These are phyloP conservation scores for Elasticomyces elasticus DNA, from an alignment of 495 filamentous ascomycete species.

Conservation along the genomic window DNA sequence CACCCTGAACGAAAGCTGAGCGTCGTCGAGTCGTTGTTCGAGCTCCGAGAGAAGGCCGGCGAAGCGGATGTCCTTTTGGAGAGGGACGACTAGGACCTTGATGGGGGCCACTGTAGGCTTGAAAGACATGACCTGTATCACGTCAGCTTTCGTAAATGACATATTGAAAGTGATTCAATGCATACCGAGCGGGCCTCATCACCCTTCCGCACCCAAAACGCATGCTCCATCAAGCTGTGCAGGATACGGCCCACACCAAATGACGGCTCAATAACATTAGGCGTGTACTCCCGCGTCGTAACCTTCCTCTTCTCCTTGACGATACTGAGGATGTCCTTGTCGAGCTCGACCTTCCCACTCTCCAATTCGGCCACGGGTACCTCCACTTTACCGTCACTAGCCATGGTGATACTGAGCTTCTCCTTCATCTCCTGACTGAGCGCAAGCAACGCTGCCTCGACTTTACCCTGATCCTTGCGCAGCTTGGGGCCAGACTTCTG, in stretches of 20 bases:
- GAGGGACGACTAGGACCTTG: slow-evolving; percentile 59
- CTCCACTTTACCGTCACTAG: slow-evolving; percentile 54
- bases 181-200: slow-evolving; percentile 55
- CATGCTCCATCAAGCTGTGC: slow-evolving; percentile 69
- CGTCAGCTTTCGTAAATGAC: neutral
- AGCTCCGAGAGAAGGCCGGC: slow-evolving; percentile 44
- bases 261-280: slow-evolving; percentile 77
- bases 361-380: slow-evolving; percentile 55
- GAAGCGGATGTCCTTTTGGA: slow-evolving; percentile 51
- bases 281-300: slow-evolving; percentile 65
- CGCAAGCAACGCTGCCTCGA: slow-evolving; percentile 58
- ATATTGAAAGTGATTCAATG: neutral
- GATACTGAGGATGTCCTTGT: slow-evolving; percentile 59
- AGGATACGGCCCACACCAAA: slow-evolving; percentile 77
- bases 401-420: slow-evolving; percentile 55
- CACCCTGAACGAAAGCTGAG: slow-evolving; percentile 53
- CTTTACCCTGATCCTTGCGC: slow-evolving; percentile 68
- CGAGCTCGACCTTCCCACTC: slow-evolving; percentile 58
- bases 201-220: slow-evolving; percentile 61
- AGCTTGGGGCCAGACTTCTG: slow-evolving; percentile 73
- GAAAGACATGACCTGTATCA: slow-evolving; percentile 52
- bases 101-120: slow-evolving; percentile 56
- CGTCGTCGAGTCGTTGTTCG: slow-evolving; percentile 47
- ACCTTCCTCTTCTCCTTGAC: slow-evolving; percentile 59
- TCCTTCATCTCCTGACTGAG: slow-evolving; percentile 61